Evolutionary conservation across 2,329 filamentous ascomycete species (phyloP), one percentile per base, ranked within the genome.

Genomic region (Fusarium camptoceras): DNA sequence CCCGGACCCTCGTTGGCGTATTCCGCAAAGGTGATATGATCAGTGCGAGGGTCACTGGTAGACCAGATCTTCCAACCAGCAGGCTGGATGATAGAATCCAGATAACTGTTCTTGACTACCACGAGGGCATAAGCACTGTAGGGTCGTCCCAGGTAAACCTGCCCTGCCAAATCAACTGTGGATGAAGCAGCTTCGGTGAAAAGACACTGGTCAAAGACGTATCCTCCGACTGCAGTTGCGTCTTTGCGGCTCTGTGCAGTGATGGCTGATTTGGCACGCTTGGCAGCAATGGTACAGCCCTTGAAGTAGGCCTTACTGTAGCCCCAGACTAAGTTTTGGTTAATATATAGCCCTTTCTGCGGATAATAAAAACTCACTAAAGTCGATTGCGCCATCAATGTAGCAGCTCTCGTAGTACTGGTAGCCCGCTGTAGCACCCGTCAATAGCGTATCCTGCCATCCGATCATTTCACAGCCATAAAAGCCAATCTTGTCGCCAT

Each of bases 21-120:
- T 80, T 91, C 89, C 8, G 79, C 86, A 67, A 87, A 90, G 15
- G 81, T 78, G 5, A 90, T 84, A 76, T 61, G 83, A 80, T 89
- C 88, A 89, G 46, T 81, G 68, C 25, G 72, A 73, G 88, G 89
- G 89, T 10, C 89, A 84, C 3, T 84, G 81, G 20, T 79, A 57
- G 72, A 89, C 89, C 75, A 92, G 81, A 42, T 89, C 85, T 74
- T 74, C 72, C 72, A 74, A 16, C 72, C 72, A 0, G 65, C 60
- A 0, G 72, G 65, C n/a, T 55, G 79, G 76, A 74, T 68, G 7
- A 25, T 30, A 3, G 59, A 57, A 12, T 81, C 82, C 73, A 91
- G 77, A 24, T 77, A 76, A 2, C 84, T 86, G 55, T 82, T 76
- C 72, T 86, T 83, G 74, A 84, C 80, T 6, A 83, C 80, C 3